Evolutionary conservation across 1,284 basidiomycete species (phyloP), one percentile per base, ranked within the genome.

Genomic region (Puccinia novopanici): DNA sequence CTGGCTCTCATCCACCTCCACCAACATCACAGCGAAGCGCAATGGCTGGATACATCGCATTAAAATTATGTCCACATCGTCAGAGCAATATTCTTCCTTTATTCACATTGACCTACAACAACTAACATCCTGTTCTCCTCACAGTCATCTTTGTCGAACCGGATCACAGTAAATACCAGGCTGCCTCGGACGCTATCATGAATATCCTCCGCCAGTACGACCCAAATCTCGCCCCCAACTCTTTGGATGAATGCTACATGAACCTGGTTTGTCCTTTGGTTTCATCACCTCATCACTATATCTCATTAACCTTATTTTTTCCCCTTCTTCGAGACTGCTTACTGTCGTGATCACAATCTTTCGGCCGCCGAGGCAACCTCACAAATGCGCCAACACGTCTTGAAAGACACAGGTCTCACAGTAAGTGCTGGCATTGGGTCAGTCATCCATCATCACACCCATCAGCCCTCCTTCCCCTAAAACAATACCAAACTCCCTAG

Each of bases 61-160:
- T n/a, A 42, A 59, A 74, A 74, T 57, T 74, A 61, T 74, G 72
- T 59, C 72, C 72, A 42, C 72, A 61, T n/a, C 37, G 72, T 74
- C 19, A 37, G 72, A 40, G 0, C 12, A 22, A 6, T 8, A 15
- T 17, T 9, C 40, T 37, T 3, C 22, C 8, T 10, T 12, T 17
- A 54, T 34, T 24, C 12, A 6, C 10, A 19, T 30, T 24, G 24
- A 19, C 65, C 9, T 9, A 24, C n/a, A 68, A 24, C 37, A n/a
- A n/a, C 65, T 68, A 24, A 10, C n/a, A 40, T 4, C 37, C 61
- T 27, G 8, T 19, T 27, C 6, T 61, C 5, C 6, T 40, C 34
- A 19, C 22, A 74, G 72, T 74, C 3, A 74, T 57, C 22, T 61
- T 74, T 61, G 55, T 74, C 3, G 72, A 74, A 48, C 72, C 72